Base-by-base conservation (phyloP, 495 filamentous ascomycete genomes). In the Tirmania nivea region DNA sequence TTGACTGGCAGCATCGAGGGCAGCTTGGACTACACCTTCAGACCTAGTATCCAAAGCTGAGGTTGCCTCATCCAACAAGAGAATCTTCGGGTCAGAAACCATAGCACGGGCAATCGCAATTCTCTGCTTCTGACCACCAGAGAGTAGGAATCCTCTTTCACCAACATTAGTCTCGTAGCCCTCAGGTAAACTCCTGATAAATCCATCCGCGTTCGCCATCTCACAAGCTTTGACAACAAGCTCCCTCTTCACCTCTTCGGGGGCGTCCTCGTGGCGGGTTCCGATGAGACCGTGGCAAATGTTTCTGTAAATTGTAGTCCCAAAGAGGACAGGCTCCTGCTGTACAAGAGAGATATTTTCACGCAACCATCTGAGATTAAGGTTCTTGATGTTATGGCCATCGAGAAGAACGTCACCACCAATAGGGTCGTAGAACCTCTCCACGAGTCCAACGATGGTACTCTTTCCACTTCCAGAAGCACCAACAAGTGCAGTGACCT, bases 401-500 rank as follows among this genome's bases (percentile, higher is more conserved):
- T 96, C 90, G 34, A 97, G 70, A 36, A 81, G 73, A 3, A 96
- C 78, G 25, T 75, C 67, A 36, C 89, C 89, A 49, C 74, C 76
- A 21, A 94, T 79, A 9, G 90, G 88, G 54, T 86, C 75, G 63
- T 97, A 97, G 64, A 95, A 96, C 25, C 90, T 74, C 65, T 94
- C 87, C 10, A 95, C 81, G 17, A 97, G 69, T 9, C 90, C 89
- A n/a, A 97, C 79, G 34, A 96, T 84, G 0, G 92, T 96, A 59
- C 79, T 85, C 68, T 97, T 97, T 54, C 90, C 90, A 50, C 83
- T 92, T 6, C 90, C 90, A n/a, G 88, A 94, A 11, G 90, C 83
- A 14, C 90, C 92, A 20, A 97, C 90, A 8, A 97, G 71, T 1
- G 90, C 90, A 9, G 88, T 93, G n/a, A 81, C 86, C 66, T 94